These are phyloP conservation scores for Metschnikowia hibisci DNA, from an alignment of 805 yeast genomes.

Conservation along the genomic window DNA sequence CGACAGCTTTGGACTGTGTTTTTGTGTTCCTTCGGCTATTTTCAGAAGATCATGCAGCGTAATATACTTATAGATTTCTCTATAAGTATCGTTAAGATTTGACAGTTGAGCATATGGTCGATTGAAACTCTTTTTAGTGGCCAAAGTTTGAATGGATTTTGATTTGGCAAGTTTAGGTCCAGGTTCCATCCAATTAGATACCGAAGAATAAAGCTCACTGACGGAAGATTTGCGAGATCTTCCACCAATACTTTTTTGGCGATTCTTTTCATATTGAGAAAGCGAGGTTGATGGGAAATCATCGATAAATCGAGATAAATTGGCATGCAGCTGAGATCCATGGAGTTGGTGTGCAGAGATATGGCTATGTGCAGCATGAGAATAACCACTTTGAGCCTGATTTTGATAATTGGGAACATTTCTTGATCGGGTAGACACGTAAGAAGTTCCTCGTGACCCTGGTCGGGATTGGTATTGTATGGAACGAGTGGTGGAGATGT, in stretches of 20 bases:
- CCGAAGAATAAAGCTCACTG: slow-evolving; percentile 40
- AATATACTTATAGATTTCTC: slow-evolving; percentile 34
- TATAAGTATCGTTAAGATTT: slow-evolving; percentile 30
- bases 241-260: slow-evolving; percentile 16
- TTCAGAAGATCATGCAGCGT: slow-evolving; percentile 31
- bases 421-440: slow-evolving; percentile 13
- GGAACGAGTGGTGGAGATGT: slow-evolving; percentile 28
- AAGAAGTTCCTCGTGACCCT: slow-evolving; percentile 26
- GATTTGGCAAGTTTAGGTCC: slow-evolving; percentile 15
- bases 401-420: not conserved
- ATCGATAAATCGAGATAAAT: slow-evolving; percentile 1
- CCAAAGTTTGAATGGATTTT: slow-evolving; percentile 15
- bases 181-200: slow-evolving; percentile 54
- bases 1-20: not conserved
- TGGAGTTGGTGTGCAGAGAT: too few relatives aligned
- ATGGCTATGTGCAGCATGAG: too few relatives aligned
- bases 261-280: slow-evolving; percentile 31
- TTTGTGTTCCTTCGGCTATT: slow-evolving; percentile 9
- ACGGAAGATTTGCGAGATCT: slow-evolving; percentile 37
- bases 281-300: slow-evolving; percentile 34
- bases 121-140: slow-evolving; percentile 7
- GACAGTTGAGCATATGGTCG: not conserved
- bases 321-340: too few relatives aligned
- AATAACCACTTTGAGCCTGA: too few relatives aligned
- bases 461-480: slow-evolving; percentile 25